Conservation (phyloP, 83 land plant species). For the Isoetes engelmannii region DNA sequence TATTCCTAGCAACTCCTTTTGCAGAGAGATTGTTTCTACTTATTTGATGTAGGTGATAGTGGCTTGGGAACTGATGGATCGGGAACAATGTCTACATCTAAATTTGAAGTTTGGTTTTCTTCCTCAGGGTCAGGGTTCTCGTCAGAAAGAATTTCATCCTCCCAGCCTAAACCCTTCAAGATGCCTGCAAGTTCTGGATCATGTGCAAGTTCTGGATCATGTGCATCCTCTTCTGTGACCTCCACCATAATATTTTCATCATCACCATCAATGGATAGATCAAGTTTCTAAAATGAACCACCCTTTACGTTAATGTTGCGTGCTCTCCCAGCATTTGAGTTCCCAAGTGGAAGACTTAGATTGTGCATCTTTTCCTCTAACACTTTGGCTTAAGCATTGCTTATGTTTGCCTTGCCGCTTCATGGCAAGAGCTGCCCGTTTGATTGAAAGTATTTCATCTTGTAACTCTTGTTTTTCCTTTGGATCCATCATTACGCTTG, state of each 20-base stretch:
- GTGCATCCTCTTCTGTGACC: conserved; percentile 19
- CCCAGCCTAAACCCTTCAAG: conserved; percentile 28
- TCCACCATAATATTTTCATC: conserved; percentile 16
- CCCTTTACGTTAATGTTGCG: too few species aligned
- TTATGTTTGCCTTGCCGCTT: not conserved
- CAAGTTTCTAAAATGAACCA: too few species aligned
- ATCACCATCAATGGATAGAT: conserved; percentile 11
- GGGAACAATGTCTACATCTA: not conserved
- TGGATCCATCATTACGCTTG: too few species aligned
- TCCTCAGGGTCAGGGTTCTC: not conserved
- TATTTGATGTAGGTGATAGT: not conserved
- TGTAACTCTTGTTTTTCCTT: not conserved
- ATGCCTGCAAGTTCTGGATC: conserved; percentile 29
- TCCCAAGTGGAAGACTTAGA: too few species aligned
- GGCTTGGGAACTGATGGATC: not conserved
- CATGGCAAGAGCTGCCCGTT: not conserved
- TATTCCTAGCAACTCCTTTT: conserved; percentile 60
- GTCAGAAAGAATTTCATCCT: conserved; percentile 12
- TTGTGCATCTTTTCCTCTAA: too few species aligned
- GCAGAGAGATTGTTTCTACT: conserved; percentile 8
- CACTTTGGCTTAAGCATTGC: too few species aligned
- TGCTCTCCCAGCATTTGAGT: too few species aligned
- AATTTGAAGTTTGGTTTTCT: not conserved
- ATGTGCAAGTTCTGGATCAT: too few species aligned
- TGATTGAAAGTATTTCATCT: not conserved